phyloP scores from a whole-genome alignment of 345 rosid species.

The Pugionium cornutum region DNA sequence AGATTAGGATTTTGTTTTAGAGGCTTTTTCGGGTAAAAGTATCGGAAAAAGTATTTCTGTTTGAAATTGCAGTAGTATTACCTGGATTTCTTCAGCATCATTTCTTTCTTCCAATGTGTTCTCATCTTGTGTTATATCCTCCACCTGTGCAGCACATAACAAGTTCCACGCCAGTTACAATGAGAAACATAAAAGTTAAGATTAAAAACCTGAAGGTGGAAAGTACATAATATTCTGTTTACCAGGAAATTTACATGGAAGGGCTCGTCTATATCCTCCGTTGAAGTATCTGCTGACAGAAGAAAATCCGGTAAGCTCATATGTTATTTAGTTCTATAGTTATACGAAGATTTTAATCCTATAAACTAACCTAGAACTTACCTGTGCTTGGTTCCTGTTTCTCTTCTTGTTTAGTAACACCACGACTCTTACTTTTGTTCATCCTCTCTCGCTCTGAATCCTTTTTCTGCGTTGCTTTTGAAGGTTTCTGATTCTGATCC shows the following conservation, averaged over 20 bases:
- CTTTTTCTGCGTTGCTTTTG: constrained; percentile 35
- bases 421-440: constrained; percentile 27
- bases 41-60: constrained; percentile 6
- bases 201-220: neutral
- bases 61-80: constrained; percentile 33
- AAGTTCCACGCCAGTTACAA: neutral
- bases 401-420: constrained; percentile 45
- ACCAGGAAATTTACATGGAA: constrained; percentile 53
- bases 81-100: constrained; percentile 52
- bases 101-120: constrained; percentile 33
- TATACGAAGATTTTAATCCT: neutral
- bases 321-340: constrained; percentile 3
- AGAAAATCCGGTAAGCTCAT: constrained; percentile 12
- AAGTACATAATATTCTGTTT: constrained; percentile 4
- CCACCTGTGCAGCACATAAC: constrained; percentile 45
- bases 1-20: neutral
- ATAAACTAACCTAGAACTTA: constrained; percentile 39
- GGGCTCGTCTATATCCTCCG: constrained; percentile 55
- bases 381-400: constrained; percentile 48
- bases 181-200: neutral
- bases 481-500: constrained; percentile 31
- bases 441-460: constrained; percentile 24
- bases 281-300: constrained; percentile 44
- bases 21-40: neutral
- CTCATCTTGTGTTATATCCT: constrained; percentile 57